Percentiles rank a stretch among this genome's conserved stretches.
Evolutionary conservation across 805 yeast genomes (phyloP).

Genomic region (Candida berthetii): DNA sequence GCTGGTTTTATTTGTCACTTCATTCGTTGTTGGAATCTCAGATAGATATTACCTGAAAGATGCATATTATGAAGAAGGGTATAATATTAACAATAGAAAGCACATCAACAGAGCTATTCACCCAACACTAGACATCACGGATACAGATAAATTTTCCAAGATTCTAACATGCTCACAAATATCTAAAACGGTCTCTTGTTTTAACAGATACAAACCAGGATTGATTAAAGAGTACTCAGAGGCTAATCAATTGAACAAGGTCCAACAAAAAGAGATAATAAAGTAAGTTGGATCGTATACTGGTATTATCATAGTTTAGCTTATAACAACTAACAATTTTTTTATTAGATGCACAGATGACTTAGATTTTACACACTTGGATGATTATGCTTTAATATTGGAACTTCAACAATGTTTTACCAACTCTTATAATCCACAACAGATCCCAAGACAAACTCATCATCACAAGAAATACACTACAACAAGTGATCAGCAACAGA

Average conservation of each 20-base stretch:
- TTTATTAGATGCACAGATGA: neutral
- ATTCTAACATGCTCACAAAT: neutral
- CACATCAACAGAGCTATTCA: no score
- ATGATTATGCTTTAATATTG: neutral
- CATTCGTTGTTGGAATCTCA: no score
- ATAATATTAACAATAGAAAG: no score
- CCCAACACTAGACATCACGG: neutral
- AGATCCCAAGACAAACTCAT: no score
- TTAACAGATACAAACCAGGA: neutral
- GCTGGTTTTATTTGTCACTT: no score
- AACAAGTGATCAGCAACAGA: no score
- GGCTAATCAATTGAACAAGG: neutral
- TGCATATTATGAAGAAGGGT: neutral
- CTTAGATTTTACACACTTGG: neutral
- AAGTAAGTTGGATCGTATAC: no score
- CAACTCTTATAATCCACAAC: neutral
- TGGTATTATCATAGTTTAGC: no score
- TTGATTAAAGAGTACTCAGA: neutral
- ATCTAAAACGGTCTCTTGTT: neutral
- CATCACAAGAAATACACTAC: no score
- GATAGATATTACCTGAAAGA: neutral
- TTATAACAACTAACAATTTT: neutral
- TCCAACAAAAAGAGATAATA: neutral
- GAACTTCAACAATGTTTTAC: neutral
- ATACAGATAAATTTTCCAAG: neutral